A percentile compares a stretch with the other conserved stretches of the same genome.
phyloP scores from a whole-genome alignment of 2,329 filamentous ascomycete genomes.

The Aureobasidium pullulans region DNA sequence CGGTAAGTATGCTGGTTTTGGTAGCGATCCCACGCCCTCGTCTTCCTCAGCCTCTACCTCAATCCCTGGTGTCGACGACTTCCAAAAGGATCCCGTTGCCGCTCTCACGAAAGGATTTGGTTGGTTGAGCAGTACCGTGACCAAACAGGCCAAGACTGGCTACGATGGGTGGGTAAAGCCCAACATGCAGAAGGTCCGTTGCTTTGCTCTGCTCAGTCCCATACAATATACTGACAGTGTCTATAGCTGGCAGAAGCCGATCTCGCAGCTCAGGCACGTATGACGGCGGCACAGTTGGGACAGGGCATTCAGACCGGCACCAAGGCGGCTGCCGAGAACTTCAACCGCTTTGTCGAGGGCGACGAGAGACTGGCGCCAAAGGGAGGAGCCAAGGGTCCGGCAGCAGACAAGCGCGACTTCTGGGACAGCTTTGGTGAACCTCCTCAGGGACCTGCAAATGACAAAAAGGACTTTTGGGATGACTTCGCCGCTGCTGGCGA shows the following conservation, averaged over 20 bases:
- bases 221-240: background rate
- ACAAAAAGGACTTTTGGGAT: conserved; percentile 50
- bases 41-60: conserved; percentile 32
- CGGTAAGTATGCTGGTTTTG: conserved; percentile 88
- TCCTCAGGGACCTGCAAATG: conserved; percentile 41
- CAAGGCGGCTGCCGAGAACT: conserved; percentile 66
- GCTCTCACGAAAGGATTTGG: conserved; percentile 88
- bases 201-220: background rate
- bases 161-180: conserved; percentile 91
- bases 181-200: conserved; percentile 66
- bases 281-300: conserved; percentile 46
- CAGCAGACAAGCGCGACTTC: conserved; percentile 70
- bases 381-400: conserved; percentile 45
- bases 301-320: conserved; percentile 59
- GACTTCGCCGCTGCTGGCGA: conserved; percentile 35
- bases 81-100: conserved; percentile 83
- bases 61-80: conserved; percentile 70
- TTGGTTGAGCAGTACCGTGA: conserved; percentile 83
- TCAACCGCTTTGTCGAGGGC: conserved; percentile 84
- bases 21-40: conserved; percentile 59
- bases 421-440: conserved; percentile 83
- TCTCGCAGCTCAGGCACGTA: conserved; percentile 51
- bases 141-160: conserved; percentile 83
- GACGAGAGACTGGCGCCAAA: conserved; percentile 35
- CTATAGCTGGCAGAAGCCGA: conserved; percentile 64